Base-by-base conservation (phyloP, 2,329 filamentous ascomycete species). In the Neopestalotiopsis clavispora region DNA sequence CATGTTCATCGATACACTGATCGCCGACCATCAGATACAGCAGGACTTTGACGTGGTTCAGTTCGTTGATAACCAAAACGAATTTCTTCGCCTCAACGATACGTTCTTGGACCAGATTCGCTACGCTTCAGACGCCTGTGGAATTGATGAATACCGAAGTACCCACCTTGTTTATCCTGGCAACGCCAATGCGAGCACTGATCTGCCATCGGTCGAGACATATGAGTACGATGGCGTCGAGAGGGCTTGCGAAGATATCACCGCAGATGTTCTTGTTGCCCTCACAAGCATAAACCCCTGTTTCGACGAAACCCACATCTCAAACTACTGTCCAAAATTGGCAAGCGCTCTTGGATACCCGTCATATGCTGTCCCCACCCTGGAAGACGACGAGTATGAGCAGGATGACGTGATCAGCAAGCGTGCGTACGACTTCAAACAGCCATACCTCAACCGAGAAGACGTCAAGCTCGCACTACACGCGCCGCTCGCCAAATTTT, bases 401-500 rank as follows among this genome's bases (percentile, higher is more conserved):
- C 4, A 13, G 7, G 4, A 5, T 30, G 89, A 89, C 38, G 84
- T 85, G 4, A 83, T 88, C 68, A 78, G 80, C 32, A 94, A 93
- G 77, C 73, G 87, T 0, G 90, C 91, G 10, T 59, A 30, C 0
- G 81, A 80, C 0, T 91, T 90, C 1, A 84, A 89, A 0, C 75
- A 77, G 1, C 82, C 93, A 66, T 91, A 92, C 82, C 92, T 93
- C 78, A 87, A 92, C 80, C 87, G 90, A 10, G 81, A 82, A 2
- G 90, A 91, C 64, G 91, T 93, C 2, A 89, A 93, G 73, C 80
- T 81, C 12, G 90, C 90, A 3, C 86, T 92, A 72, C 88, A 92
- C 71, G 90, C 89, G 0, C 88, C 88, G 0, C 71, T 82, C 4
- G 75, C 83, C 4, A 68, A 68, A 56, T 67, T 17, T 12, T 67